Base-by-base conservation (phyloP, 2,329 filamentous ascomycete species). In the Arachnopeziza araneosa region DNA sequence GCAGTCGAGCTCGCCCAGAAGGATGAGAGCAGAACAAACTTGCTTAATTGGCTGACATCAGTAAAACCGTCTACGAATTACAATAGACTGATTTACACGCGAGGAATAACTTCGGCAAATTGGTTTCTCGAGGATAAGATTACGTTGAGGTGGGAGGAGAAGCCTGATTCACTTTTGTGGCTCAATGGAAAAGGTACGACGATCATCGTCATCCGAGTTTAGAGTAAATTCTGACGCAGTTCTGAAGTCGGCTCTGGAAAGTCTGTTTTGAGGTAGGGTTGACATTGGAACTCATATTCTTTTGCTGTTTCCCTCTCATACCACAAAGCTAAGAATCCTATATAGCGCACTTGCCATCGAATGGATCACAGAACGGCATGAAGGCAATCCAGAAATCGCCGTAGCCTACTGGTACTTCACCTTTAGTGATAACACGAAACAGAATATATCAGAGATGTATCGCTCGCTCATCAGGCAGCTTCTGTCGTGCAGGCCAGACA, bases 391-490 rank as follows among this genome's bases (percentile, higher is more conserved):
- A n/a, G 36, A 55, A 36, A 52, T 30, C 6, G 63, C 61, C 1
- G 8, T 68, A 9, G 67, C 62, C 19, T 69, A 66, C 49, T 70
- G 56, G 56, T 70, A 67, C 54, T 69, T 68, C 44, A 67, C 60
- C 36, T 70, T 68, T 51, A 64, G 44, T 19, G 61, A 69, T 22
- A 10, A 17, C 10, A 30, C 57, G 19, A 68, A 64, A 19, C 67
- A 65, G 32, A 62, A 54, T 4, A 55, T 55, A 8, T 48, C 32
- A 12, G 57, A 17, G 44, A 66, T 69, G 60, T 56, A 69, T 8
- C 55, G 55, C 4, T 70, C 68, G 1, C n/a, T 70, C 7, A 59
- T 68, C 24, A 66, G 56, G 24, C 66, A 66, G 32, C 24, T 64
- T 2, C 63, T 58, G 51, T 54, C 52, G 21, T 49, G 51, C 24